Evolutionary conservation across 495 filamentous ascomycete genomes (phyloP), one percentile per base, ranked within the genome.

Genomic region (Penicillium nucicola): DNA sequence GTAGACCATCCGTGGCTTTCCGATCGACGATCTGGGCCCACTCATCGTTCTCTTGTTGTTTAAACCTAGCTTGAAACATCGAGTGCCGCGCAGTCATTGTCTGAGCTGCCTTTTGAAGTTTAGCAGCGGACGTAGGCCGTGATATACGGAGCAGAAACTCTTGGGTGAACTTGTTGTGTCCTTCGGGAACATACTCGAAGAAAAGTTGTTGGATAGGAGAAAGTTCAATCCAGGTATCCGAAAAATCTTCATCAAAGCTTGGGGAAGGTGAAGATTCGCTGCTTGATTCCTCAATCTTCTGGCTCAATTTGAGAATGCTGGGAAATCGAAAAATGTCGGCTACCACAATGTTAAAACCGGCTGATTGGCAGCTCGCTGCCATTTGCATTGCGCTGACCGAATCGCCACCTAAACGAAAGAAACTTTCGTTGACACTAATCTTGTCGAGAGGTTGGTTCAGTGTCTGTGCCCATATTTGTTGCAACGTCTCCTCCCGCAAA

Each of bases 121-220:
- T 5, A 14, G 44, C 10, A 10, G 44, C 13, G 8, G 31, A 12
- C 3, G 22, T 13, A 5, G 44, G 19, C 15, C 25, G n/a, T 5
- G 6, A 5, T 8, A 46, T 3, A 2, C 43, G 44, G 13, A 46
- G 32, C 1, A 46, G 5, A n/a, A 46, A 46, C 44, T 46, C 32
- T 2, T 4, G 44, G 10, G 44, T 46, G 12, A 46, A 46, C 11
- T 23, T 36, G 18, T 46, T 37, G 19, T 46, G 44, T 5, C 44
- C 44, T 9, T 37, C 11, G 13, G 44, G 44, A 3, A 46, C 32
- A 10, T 7, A 4, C 18, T 46, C 44, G 5, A 46, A 46, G 44
- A 46, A 46, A 2, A 46, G 33, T 15, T 76, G 67, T 53, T 88
- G 84, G 65, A 86, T 84, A 0, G 84, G 84, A 1, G 83, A 77